These are phyloP conservation scores for Sophora flavescens DNA, from an alignment of 306 rosid species.

Conservation along the genomic window DNA sequence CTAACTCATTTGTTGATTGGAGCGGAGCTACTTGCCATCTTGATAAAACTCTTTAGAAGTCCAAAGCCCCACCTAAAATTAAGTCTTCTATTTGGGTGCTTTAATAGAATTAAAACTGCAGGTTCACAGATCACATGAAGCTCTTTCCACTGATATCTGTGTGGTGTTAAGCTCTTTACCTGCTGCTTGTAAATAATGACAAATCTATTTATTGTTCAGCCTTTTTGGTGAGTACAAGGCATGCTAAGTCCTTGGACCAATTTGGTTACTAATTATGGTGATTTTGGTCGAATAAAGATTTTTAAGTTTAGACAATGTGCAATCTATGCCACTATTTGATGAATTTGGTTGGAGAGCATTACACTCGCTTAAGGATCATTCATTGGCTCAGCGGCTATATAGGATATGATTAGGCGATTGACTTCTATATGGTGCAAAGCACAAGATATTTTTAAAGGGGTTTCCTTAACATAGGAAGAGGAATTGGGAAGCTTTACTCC, in stretches of 20 bases:
- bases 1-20: neutral
- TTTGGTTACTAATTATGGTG: neutral
- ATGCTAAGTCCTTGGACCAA: constrained; percentile 12
- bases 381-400: constrained; percentile 3
- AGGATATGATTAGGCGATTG: constrained; percentile 16
- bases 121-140: constrained; percentile 23
- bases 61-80: neutral
- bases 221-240: neutral
- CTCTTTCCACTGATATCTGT: constrained; percentile 9
- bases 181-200: neutral
- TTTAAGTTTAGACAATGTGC: neutral
- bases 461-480: constrained; percentile 28
- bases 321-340: constrained; percentile 4
- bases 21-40: constrained; percentile 1
- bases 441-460: neutral
- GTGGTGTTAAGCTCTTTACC: constrained; percentile 1
- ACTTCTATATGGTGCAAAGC: constrained; percentile 11
- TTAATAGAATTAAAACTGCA: constrained; percentile 22
- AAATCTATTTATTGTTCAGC: constrained; percentile 17
- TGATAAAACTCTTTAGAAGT: constrained; percentile 19
- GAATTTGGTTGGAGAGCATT: neutral
- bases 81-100: neutral
- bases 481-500: constrained; percentile 18
- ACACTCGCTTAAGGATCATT: neutral
- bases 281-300: neutral